A percentile compares a stretch with the other conserved stretches of the same genome.
phyloP scores from a whole-genome alignment of 2,329 filamentous ascomycete species.

The Cercospora janseana region DNA sequence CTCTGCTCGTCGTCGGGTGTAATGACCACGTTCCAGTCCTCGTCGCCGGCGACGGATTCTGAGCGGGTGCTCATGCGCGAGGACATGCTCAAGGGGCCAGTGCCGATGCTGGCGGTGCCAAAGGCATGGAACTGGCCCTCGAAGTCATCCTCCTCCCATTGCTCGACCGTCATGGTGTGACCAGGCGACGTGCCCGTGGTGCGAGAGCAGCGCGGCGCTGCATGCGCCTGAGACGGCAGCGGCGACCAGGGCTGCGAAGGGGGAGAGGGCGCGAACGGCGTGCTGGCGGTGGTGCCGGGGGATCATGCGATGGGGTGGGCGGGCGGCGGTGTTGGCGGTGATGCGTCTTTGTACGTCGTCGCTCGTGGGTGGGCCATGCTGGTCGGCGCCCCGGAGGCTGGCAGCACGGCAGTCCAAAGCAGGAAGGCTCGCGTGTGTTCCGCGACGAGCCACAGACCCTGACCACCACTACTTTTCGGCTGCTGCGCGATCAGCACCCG shows the following conservation, averaged over 20 bases:
- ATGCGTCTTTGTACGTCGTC: background rate
- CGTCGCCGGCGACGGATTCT: slow-evolving; percentile 67
- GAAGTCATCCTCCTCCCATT: slow-evolving; percentile 58
- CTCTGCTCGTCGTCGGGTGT: slow-evolving; percentile 81
- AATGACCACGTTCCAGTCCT: slow-evolving; percentile 84
- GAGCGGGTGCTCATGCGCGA: slow-evolving; percentile 75
- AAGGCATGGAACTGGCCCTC: slow-evolving; percentile 60
- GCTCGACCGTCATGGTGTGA: slow-evolving; percentile 59
- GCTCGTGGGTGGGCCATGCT: background rate
- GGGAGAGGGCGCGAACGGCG: slow-evolving; percentile 4
- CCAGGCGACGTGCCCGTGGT: slow-evolving; percentile 42
- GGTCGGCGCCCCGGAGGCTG: background rate
- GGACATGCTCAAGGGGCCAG: slow-evolving; percentile 69
- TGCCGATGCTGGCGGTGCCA: slow-evolving; percentile 60
- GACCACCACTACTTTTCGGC: slow-evolving; percentile 1
- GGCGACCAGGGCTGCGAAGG: background rate
- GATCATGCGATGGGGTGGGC: slow-evolving; percentile 10
- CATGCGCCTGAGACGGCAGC: slow-evolving; percentile 3
- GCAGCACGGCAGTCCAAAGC: background rate
- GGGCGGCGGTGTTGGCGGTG: background rate
- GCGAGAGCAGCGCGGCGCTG: slow-evolving; percentile 7
- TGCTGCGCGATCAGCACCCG: slow-evolving; percentile 6
- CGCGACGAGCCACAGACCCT: background rate
- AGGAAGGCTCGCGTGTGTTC: background rate
- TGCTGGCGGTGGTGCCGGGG: slow-evolving; percentile 6